Evolutionary conservation across 2,329 filamentous ascomycete genomes (phyloP).

Genomic region (Botryotinia convoluta): DNA sequence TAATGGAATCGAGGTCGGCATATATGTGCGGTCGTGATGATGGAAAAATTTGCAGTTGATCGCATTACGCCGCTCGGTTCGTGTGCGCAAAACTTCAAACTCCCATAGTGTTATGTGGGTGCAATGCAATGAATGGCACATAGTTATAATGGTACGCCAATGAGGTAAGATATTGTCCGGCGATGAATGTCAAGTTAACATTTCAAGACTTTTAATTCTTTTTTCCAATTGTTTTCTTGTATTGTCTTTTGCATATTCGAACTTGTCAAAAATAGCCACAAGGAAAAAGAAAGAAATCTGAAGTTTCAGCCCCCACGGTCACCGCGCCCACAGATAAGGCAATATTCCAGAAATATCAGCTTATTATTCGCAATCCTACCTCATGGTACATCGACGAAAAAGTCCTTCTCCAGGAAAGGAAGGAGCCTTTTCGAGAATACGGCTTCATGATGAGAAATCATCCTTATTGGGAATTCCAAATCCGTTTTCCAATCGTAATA

Average conservation of each 20-base stretch:
- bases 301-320: neutral
- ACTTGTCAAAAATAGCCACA: neutral
- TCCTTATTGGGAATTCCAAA: neutral
- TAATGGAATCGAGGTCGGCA: neutral
- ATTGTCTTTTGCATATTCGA: neutral
- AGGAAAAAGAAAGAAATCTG: neutral
- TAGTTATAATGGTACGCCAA: neutral
- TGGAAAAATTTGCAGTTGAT: neutral
- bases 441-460: neutral
- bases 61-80: neutral
- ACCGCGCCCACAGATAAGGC: neutral
- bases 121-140: neutral
- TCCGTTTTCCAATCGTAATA: neutral
- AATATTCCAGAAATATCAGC: constrained; percentile 6
- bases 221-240: neutral
- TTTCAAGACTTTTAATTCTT: neutral
- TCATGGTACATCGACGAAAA: constrained; percentile 6
- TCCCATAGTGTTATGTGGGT: neutral
- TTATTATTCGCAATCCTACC: neutral
- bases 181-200: neutral
- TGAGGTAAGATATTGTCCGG: neutral
- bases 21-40: neutral
- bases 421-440: neutral
- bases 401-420: constrained; percentile 5
- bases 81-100: neutral